phyloP scores from a whole-genome alignment of 164 flowering plant species.

The Warburgia ugandensis region DNA sequence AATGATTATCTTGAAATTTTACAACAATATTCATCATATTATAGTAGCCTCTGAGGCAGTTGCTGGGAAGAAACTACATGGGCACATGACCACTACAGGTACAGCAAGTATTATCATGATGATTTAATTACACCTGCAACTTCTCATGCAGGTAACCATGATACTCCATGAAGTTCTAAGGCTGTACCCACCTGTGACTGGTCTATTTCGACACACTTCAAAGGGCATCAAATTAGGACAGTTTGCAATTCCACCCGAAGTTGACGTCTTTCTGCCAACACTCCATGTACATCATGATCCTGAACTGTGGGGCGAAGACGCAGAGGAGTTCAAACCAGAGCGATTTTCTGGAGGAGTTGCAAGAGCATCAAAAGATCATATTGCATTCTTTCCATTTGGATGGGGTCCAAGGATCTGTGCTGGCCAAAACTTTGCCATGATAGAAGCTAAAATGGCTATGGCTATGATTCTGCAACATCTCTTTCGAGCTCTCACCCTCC shows the following conservation, averaged over 20 bases:
- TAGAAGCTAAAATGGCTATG: slow-evolving; percentile 17
- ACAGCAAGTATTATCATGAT: too few species aligned
- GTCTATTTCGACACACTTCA: slow-evolving; percentile 1
- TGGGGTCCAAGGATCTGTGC: slow-evolving; percentile 18
- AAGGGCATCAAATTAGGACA: slow-evolving; percentile 12
- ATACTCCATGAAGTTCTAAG: slow-evolving; percentile 20
- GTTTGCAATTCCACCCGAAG: slow-evolving; percentile 14
- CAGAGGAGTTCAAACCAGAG: slow-evolving; percentile 20
- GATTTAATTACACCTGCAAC: too few species aligned
- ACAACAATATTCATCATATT: too few species aligned
- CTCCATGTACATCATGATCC: slow-evolving; percentile 12
- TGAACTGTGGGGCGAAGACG: slow-evolving; percentile 18
- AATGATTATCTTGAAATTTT: too few species aligned
- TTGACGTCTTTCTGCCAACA: slow-evolving; percentile 6
- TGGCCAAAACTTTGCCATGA: slow-evolving; percentile 13
- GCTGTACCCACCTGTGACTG: slow-evolving; percentile 12
- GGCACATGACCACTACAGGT: too few species aligned
- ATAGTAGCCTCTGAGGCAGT: too few species aligned
- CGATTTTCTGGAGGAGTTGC: slow-evolving; percentile 16
- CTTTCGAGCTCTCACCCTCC: slow-evolving; percentile 13
- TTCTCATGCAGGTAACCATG: slow-evolving; percentile 23
- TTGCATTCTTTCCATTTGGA: slow-evolving; percentile 18
- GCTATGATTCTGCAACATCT: slow-evolving; percentile 18
- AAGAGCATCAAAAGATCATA: slow-evolving; percentile 13
- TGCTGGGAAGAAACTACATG: too few species aligned